Base-by-base conservation (phyloP, 148 eudicot species). In the Arbutus unedo region DNA sequence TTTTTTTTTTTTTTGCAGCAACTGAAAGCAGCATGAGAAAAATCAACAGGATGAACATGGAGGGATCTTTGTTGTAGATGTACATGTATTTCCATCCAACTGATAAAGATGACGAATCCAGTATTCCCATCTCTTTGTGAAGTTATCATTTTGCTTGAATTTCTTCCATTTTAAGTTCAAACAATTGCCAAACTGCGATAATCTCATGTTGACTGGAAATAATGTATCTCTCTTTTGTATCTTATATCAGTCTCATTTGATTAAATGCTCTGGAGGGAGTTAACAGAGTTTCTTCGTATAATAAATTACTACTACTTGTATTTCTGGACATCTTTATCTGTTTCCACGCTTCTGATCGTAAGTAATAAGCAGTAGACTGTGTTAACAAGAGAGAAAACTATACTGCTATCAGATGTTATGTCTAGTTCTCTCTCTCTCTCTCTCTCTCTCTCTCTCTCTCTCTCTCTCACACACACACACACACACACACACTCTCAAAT, bases 11-110 rank as follows among this genome's bases (percentile, higher is more conserved):
- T 66, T 80, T 78, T 80, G 76, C 97, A 96, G 98, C 91, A 91
- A 93, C 60, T 31, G 85, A 96, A 96, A 88, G 82, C 93, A 16
- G 91, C 95, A 19, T 93, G 86, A 93, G 86, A 74, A 23, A 11
- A 72, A 70, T 78, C 67, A 25, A 31, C 70, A 60, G 1, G 57
- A 8, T 56, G 23, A n/a, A 3, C 60, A 60, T 83, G 90, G 85
- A 84, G 85, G 83, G 70, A 83, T 51, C 55, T 43, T 88, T 67
- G 80, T 49, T 88, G 87, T 88, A 85, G 87, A 86, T 86, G 87
- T 85, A 74, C 67, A 88, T 85, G 53, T 85, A 41, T 81, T 92
- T 88, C 83, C 75, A 82, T 76, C 82, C 72, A 70, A 56, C 43
- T 76, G 50, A 88, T 48, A 70, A 74, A 81, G 85, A 84, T 53